These are phyloP conservation scores for Testicularia cyperi DNA, from an alignment of 1,284 basidiomycete species.

Conservation along the genomic window DNA sequence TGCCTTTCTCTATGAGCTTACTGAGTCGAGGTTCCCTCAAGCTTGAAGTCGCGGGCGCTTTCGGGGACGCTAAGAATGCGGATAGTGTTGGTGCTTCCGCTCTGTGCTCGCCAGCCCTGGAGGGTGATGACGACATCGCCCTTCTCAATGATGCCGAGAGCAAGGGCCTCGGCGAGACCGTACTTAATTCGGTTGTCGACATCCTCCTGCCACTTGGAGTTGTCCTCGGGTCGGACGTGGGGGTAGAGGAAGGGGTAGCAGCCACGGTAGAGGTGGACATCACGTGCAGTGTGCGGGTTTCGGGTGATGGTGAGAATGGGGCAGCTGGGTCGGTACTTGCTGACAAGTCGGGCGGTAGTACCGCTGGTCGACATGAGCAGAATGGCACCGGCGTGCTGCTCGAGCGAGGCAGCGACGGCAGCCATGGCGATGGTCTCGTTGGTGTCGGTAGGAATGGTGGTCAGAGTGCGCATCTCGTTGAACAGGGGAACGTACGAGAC, in stretches of 20 bases:
- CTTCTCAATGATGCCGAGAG: slow-evolving; percentile 82
- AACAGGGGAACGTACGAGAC: slow-evolving; percentile 58
- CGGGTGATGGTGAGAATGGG: slow-evolving; percentile 92
- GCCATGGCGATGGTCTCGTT: slow-evolving; percentile 59
- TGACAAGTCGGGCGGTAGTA: slow-evolving; percentile 91
- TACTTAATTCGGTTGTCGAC: slow-evolving; percentile 69
- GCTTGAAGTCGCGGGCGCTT: slow-evolving; percentile 51
- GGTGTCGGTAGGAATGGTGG: slow-evolving; percentile 55
- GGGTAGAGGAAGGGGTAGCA: slow-evolving; percentile 97
- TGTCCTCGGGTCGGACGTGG: slow-evolving; percentile 79
- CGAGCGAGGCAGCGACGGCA: slow-evolving; percentile 56
- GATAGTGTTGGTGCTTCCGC: slow-evolving; percentile 73
- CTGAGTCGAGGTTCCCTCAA: slow-evolving; percentile 57
- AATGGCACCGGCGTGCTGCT: slow-evolving; percentile 65
- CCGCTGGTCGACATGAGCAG: slow-evolving; percentile 90
- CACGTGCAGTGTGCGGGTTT: slow-evolving; percentile 90
- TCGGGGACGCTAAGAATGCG: slow-evolving; percentile 54
- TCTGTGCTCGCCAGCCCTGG: slow-evolving; percentile 97
- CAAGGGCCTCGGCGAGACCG: slow-evolving; percentile 84
- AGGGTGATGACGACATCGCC: slow-evolving; percentile 90
- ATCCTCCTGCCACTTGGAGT: slow-evolving; percentile 95
- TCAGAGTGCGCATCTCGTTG: slow-evolving; percentile 64
- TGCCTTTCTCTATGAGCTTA: too few species aligned
- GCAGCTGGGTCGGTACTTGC: slow-evolving; percentile 91
- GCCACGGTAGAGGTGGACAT: slow-evolving; percentile 94